Conservation (phyloP, 345 rosid species). For the Syzygium grande region DNA sequence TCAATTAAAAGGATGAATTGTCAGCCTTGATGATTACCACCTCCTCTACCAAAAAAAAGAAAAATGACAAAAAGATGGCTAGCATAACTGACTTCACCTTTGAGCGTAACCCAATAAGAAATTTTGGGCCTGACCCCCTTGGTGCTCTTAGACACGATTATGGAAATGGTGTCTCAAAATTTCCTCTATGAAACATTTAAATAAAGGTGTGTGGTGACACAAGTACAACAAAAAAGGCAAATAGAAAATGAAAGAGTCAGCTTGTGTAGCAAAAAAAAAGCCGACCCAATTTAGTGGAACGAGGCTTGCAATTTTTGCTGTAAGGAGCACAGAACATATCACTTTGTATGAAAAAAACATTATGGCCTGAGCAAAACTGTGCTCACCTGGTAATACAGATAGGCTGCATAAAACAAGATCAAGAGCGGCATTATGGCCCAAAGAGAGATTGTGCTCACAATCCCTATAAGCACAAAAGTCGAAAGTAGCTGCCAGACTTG, state of each 20-base stretch:
- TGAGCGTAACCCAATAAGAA: background rate
- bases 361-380: background rate
- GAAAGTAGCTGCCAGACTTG: constrained; percentile 86
- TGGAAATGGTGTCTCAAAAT: background rate
- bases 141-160: background rate
- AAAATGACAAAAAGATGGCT: background rate
- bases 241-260: background rate
- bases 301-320: background rate
- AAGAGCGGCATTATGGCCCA: constrained; percentile 94
- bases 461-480: constrained; percentile 80
- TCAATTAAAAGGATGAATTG: background rate
- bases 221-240: background rate
- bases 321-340: background rate
- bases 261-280: background rate
- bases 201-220: background rate
- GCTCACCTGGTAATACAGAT: constrained; percentile 87
- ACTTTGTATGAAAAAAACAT: background rate
- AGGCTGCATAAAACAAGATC: constrained; percentile 81
- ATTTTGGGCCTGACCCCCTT: background rate
- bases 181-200: background rate
- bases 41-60: background rate
- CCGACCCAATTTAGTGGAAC: background rate
- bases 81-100: background rate
- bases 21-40: background rate
- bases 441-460: constrained; percentile 78